Conservation (phyloP, 306 rosid genomes). For the Boehmeria nivea region DNA sequence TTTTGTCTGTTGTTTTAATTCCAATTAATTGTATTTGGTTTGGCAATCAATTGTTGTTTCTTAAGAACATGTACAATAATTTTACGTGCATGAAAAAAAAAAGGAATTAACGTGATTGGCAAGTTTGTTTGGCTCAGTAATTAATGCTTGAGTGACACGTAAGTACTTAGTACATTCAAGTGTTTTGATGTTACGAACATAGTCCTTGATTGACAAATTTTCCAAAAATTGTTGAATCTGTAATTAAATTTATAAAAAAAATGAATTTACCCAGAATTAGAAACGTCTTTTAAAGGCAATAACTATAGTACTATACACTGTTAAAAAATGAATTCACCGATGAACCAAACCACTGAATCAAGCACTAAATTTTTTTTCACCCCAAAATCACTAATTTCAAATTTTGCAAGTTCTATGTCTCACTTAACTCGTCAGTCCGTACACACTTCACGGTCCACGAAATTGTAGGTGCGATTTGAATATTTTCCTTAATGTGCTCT, state of each 20-base stretch:
- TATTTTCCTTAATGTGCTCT: slow-evolving; percentile 30
- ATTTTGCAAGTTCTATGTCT: neutral
- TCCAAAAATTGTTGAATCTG: too few relatives aligned
- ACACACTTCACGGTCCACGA: slow-evolving; percentile 25
- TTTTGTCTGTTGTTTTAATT: too few relatives aligned
- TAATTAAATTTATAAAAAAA: neutral
- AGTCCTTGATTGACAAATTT: too few relatives aligned
- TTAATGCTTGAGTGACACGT: slow-evolving; percentile 7
- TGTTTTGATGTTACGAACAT: neutral
- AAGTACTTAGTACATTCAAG: neutral
- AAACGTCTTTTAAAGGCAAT: neutral
- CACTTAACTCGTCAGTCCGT: neutral
- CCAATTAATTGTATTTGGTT: too few relatives aligned
- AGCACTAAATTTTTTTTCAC: neutral
- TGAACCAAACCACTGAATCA: slow-evolving; percentile 8
- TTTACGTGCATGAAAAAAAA: neutral
- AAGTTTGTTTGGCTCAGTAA: neutral
- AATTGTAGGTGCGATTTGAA: slow-evolving; percentile 9
- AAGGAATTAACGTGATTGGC: neutral
- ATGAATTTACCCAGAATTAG: neutral
- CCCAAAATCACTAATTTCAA: slow-evolving; percentile 8
- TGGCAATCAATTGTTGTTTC: neutral
- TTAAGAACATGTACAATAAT: neutral
- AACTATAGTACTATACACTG: neutral
- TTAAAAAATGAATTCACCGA: neutral